A percentile compares a stretch with the other conserved stretches of the same genome.
Evolutionary conservation across 441 rosid genomes (phyloP).

Genomic region (Euphorbia neoarborescens): DNA sequence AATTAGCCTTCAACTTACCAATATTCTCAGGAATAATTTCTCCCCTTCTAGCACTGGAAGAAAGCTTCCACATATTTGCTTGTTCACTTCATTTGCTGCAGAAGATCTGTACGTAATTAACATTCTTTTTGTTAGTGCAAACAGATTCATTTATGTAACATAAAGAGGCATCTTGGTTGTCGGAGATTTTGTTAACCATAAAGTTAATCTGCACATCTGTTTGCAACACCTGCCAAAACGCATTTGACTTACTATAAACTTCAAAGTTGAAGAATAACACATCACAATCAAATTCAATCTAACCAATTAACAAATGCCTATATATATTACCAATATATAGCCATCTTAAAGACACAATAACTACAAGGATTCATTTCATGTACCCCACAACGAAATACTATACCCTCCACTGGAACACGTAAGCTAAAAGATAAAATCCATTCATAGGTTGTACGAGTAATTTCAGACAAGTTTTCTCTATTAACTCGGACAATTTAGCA

Average conservation of each 20-base stretch:
- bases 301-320: slow-evolving; percentile 7
- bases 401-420: not conserved
- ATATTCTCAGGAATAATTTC: slow-evolving; percentile 41
- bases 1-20: slow-evolving; percentile 35
- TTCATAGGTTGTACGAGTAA: not conserved
- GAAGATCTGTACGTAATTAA: slow-evolving; percentile 7
- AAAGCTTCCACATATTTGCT: slow-evolving; percentile 40
- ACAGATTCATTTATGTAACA: slow-evolving; percentile 31
- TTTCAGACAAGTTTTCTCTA: no score
- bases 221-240: slow-evolving; percentile 51
- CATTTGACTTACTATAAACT: slow-evolving; percentile 11
- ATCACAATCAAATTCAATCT: not conserved
- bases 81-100: slow-evolving; percentile 43
- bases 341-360: not conserved
- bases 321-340: not conserved
- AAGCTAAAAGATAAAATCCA: not conserved
- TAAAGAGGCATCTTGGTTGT: slow-evolving; percentile 72
- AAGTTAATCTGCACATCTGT: slow-evolving; percentile 48
- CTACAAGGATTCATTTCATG: not conserved
- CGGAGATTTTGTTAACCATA: slow-evolving; percentile 57
- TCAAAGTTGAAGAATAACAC: not conserved
- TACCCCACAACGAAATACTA: not conserved
- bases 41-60: slow-evolving; percentile 62
- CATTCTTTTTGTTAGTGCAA: not conserved
- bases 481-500: no score